Evolutionary conservation across 2,329 filamentous ascomycete species (phyloP), one percentile per base, ranked within the genome.

Genomic region (Sporothrix globosa): DNA sequence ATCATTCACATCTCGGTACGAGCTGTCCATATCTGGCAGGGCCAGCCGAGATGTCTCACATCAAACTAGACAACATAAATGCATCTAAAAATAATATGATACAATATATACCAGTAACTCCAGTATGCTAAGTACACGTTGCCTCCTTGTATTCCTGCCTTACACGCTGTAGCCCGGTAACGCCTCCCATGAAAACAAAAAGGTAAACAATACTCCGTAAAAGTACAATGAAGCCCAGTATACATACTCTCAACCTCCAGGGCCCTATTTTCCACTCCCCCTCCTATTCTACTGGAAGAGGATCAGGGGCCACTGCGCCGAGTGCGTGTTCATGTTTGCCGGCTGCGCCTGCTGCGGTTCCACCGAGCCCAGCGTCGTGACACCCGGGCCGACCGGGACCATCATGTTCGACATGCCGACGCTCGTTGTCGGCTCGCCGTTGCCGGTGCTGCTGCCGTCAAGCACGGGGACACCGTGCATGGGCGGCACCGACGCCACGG

Each of bases 271-370:
- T 14, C 65, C 56, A 30, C 14, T 69, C 44, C 10, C 13, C 17
- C 2, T 46, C 14, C 17, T 9, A 4, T 46, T 17, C 27, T 66
- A 66, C 61, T 52, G 61, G 56, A 72, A 73, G 24, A 73, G 46
- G 6, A 73, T 68, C 21, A 73, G 67, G 54, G 72, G 72, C 72
- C 72, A 73, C 54, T 70, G 69, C 11, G 63, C 63, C 30, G 69
- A 21, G 34, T 71, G 71, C 19, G 63, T 7, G 52, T 30, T 52
- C 14, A 52, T 9, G 21, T 48, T 39, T 2, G 41, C 9, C 4
- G 48, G 48, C 34, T 63, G 70, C 6, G 34, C 60, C 54, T 46
- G 53, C 21, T 19, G 58, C 13, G 39, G 69, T 1, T 41, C 24
- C 44, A 50, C 14, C 1, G 46, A 17, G 3, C 39, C 58, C 39